A percentile compares a stretch with the other conserved stretches of the same genome.
Evolutionary conservation across 345 rosid genomes (phyloP).

Genomic region (Eucalyptus sp.): DNA sequence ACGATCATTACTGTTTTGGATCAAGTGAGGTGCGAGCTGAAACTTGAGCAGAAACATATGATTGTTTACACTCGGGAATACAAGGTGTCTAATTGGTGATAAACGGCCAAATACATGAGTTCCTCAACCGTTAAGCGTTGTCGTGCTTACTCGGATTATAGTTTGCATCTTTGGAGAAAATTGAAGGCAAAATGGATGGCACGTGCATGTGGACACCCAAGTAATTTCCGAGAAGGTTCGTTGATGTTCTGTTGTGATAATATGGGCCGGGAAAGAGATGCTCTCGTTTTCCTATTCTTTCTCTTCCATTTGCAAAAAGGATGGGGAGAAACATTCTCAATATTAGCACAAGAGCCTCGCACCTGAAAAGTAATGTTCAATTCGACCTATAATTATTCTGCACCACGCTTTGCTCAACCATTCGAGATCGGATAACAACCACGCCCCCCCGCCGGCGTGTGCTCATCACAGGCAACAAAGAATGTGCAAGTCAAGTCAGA

Average conservation of each 20-base stretch:
- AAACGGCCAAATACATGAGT: neutral
- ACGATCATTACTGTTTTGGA: rapidly evolving
- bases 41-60: neutral
- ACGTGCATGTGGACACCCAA: neutral
- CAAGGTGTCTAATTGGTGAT: neutral
- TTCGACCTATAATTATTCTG: neutral
- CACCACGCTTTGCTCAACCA: neutral
- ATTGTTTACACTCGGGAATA: rapidly evolving
- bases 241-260: neutral
- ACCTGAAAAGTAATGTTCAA: rapidly evolving
- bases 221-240: neutral
- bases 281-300: neutral
- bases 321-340: neutral
- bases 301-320: neutral
- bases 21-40: neutral
- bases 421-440: neutral
- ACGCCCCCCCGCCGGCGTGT: neutral
- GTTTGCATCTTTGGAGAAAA: neutral
- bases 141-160: neutral
- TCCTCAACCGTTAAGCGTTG: neutral
- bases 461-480: neutral
- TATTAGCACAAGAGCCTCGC: neutral
- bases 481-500: neutral
- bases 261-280: neutral
- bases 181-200: neutral